phyloP scores from a whole-genome alignment of 1,284 basidiomycete genomes.

The Boletus putidus region DNA sequence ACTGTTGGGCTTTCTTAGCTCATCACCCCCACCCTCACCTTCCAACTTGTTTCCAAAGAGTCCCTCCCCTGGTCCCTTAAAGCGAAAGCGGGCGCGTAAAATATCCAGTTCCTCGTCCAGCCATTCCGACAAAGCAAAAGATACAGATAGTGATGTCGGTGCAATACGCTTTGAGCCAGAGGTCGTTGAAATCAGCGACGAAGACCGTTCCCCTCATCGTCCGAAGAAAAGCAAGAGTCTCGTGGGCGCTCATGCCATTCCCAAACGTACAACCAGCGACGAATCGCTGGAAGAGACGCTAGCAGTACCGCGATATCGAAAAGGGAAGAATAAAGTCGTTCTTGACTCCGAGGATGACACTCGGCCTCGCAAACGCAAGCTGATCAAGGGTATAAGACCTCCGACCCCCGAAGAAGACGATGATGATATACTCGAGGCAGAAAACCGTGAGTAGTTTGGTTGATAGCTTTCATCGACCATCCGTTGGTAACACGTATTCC shows the following conservation, averaged over 20 bases:
- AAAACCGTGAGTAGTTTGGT: constrained; percentile 46
- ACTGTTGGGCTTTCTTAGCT: constrained; percentile 33
- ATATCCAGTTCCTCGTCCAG: constrained; percentile 15
- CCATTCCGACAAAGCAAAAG: constrained; percentile 23
- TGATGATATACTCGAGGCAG: constrained; percentile 54
- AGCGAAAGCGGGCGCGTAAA: constrained; percentile 18
- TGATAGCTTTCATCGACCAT: not conserved
- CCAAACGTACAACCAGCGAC: constrained; percentile 30
- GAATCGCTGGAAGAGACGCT: constrained; percentile 26
- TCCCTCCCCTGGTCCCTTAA: constrained; percentile 15
- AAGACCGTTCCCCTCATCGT: constrained; percentile 38
- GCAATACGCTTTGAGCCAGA: constrained; percentile 51
- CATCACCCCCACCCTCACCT: constrained; percentile 31
- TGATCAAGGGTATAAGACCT: constrained; percentile 52
- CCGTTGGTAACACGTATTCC: not conserved
- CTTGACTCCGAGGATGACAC: constrained; percentile 36
- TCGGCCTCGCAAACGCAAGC: constrained; percentile 43
- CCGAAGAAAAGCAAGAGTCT: constrained; percentile 36
- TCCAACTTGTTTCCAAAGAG: constrained; percentile 11
- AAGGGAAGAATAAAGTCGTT: constrained; percentile 24
- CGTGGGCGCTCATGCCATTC: constrained; percentile 23
- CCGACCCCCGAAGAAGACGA: constrained; percentile 49
- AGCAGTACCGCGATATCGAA: constrained; percentile 20
- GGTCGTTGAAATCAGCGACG: constrained; percentile 37
- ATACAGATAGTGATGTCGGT: constrained; percentile 46